Conservation (phyloP, 2,329 filamentous ascomycete species). For the Ascochyta clinopodiicola region DNA sequence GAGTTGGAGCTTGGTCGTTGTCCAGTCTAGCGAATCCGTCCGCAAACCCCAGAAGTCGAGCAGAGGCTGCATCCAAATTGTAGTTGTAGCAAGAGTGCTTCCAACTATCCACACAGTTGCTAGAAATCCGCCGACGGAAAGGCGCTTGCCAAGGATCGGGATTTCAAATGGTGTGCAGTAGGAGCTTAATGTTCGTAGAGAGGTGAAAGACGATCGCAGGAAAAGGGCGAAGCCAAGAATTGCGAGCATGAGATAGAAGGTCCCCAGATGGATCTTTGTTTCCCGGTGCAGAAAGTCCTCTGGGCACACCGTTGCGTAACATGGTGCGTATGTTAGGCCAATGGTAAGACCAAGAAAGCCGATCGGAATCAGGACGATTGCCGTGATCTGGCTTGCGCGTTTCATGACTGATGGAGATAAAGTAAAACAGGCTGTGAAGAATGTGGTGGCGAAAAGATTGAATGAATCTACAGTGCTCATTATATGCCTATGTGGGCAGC, state of each 20-base stretch:
- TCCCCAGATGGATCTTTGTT: not conserved
- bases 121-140: not conserved
- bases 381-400: no score
- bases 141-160: slow-evolving; percentile 1
- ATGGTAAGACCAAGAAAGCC: slow-evolving; percentile 1
- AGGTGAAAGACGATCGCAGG: no score
- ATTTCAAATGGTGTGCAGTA: not conserved
- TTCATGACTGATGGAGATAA: no score
- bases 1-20: not conserved
- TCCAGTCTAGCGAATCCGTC: slow-evolving; percentile 1
- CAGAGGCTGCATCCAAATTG: slow-evolving; percentile 1
- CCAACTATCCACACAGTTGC: not conserved
- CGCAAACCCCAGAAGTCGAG: not conserved
- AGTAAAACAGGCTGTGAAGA: no score
- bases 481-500: no score
- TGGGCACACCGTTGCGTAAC: slow-evolving; percentile 1
- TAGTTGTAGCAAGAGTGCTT: slow-evolving; percentile 5
- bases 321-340: slow-evolving; percentile 7
- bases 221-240: not conserved
- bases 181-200: no score
- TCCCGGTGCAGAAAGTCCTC: slow-evolving; percentile 3
- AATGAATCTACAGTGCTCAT: no score
- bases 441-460: no score
- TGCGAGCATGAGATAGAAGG: slow-evolving; percentile 6
- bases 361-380: no score